phyloP scores from a whole-genome alignment of 345 rosid species.

The Bruguiera parviflora region DNA sequence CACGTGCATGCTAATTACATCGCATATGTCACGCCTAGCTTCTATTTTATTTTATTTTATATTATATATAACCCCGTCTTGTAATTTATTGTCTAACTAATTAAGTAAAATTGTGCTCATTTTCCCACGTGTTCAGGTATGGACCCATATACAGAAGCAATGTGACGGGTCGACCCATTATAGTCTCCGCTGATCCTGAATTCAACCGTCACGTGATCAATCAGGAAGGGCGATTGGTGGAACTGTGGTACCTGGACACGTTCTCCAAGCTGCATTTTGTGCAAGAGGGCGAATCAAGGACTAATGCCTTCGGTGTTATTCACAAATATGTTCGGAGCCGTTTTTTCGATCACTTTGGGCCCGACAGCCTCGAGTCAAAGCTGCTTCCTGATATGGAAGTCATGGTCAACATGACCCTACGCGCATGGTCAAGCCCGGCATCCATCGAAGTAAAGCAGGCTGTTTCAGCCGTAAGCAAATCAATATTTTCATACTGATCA shows the following conservation, averaged over 20 bases:
- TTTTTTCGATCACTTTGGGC: slow-evolving; percentile 17
- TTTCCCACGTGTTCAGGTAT: background rate
- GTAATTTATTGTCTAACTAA: background rate
- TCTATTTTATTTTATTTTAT: background rate
- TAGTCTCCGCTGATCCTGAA: slow-evolving; percentile 26
- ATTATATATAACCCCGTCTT: background rate
- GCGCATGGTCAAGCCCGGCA: slow-evolving; percentile 14
- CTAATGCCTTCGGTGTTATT: background rate
- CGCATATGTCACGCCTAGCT: slow-evolving; percentile 17
- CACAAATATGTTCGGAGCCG: slow-evolving; percentile 20
- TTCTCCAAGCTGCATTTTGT: slow-evolving; percentile 19
- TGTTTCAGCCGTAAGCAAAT: background rate
- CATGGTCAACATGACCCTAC: slow-evolving; percentile 1
- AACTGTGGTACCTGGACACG: slow-evolving; percentile 20
- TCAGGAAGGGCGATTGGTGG: slow-evolving; percentile 18
- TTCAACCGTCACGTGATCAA: slow-evolving; percentile 20
- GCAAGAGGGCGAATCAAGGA: slow-evolving; percentile 12
- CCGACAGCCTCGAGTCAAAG: slow-evolving; percentile 18
- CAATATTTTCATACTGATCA: too few relatives aligned
- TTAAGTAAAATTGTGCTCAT: too few relatives aligned
- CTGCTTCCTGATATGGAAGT: slow-evolving; percentile 21
- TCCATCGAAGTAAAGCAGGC: slow-evolving; percentile 2
- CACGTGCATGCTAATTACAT: background rate
- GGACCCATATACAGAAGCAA: slow-evolving; percentile 26
- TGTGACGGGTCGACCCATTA: slow-evolving; percentile 15